A percentile compares a stretch with the other conserved stretches of the same genome.
Evolutionary conservation across 1,284 basidiomycete species (phyloP).

Genomic region (Volvariella volvacea): DNA sequence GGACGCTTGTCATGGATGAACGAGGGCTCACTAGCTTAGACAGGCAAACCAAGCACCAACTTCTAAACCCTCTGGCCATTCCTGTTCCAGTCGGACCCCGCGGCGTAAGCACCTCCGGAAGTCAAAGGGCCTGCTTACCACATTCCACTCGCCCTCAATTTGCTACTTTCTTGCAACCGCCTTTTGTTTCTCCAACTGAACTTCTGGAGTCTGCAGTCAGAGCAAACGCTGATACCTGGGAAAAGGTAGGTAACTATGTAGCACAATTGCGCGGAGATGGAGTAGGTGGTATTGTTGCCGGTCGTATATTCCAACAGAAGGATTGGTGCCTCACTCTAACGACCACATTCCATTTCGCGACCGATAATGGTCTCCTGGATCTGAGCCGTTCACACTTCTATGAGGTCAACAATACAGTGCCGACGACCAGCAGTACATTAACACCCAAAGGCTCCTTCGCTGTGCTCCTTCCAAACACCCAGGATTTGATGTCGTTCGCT

Average conservation of each 20-base stretch:
- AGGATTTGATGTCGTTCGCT: conserved; percentile 34
- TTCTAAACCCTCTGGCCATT: conserved; percentile 29
- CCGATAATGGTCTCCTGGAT: too few species aligned
- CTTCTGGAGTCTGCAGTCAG: conserved; percentile 17
- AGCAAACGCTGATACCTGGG: conserved; percentile 30
- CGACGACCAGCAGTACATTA: too few species aligned
- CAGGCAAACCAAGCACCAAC: conserved; percentile 21
- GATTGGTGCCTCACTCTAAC: not conserved
- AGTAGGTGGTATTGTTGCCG: conserved; percentile 1
- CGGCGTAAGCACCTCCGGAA: conserved; percentile 15
- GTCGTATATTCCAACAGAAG: not conserved
- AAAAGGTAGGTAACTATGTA: conserved; percentile 30
- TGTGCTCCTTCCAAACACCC: conserved; percentile 27
- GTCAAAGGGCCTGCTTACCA: conserved; percentile 21
- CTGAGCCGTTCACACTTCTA: too few species aligned
- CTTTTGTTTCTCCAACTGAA: conserved; percentile 40
- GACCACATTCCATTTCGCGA: too few species aligned
- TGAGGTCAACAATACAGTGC: too few species aligned
- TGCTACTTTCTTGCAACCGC: conserved; percentile 48
- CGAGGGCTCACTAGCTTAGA: conserved; percentile 27
- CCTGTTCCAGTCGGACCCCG: conserved; percentile 40
- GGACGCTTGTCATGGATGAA: conserved; percentile 46
- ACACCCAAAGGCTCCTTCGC: conserved; percentile 16
- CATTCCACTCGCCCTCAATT: conserved; percentile 22
- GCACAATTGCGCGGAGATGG: conserved; percentile 4